Base-by-base conservation (phyloP, 805 yeast species). In the Saccharomycopsis sp. region DNA sequence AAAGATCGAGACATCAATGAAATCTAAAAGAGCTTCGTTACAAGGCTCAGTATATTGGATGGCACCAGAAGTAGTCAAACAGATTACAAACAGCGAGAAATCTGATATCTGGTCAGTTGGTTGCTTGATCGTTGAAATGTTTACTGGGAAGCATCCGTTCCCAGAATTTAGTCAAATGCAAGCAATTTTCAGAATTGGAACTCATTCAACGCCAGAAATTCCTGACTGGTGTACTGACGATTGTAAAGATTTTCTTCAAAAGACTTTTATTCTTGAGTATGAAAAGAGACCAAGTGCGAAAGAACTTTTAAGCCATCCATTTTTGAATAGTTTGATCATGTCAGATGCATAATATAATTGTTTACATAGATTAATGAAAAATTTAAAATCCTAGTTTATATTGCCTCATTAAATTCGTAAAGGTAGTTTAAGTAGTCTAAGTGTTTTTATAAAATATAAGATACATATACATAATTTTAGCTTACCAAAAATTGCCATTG, bases 61-160 rank as follows among this genome's bases (percentile, higher is more conserved):
- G 98, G 97, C 98, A 0, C 98, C 98, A 0, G 98, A 93, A 60
- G 97, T 93, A 6, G 97, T 93, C 14, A 86, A 88, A 56, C 97
- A 89, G 58, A 81, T 85, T 1, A 85, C 88, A 0, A 85, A 90
- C 43, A 90, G 97, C 1, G 80, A 83, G 31, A 87, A 86, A 61
- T 95, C 96, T 0, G 98, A 93, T 60, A 87, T 93, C 21, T 93
- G 98, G 98, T 86, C 96, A 0, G 82, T 94, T 7, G 98, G 97
- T 0, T 93, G 97, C 61, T 72, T 93, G 21, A 75, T 90, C 11
- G 81, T 93, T 27, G 98, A 93, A 62, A 88, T 93, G 95, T 81
- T 86, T 56, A 88, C 98, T 0, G 97, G 96, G 2, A 79, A 79
- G 46, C 98, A 93, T 61, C 98, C 98, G 22, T 93, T 84, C 66